Evolutionary conservation across 1,139 yeast species (phyloP).

Genomic region (Diutina ranongensis): DNA sequence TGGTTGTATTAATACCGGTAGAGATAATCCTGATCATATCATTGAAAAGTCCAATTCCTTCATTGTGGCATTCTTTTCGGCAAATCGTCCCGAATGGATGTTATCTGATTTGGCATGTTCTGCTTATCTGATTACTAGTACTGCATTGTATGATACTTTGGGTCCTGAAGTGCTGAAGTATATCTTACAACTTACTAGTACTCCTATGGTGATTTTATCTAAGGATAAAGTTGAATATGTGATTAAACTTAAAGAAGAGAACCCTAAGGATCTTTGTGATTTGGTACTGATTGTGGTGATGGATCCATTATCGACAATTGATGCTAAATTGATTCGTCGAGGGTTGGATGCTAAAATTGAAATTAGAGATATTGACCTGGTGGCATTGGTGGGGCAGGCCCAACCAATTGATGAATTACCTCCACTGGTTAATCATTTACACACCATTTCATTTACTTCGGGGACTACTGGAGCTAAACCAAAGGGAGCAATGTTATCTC

Average conservation of each 20-base stretch:
- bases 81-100: slow-evolving; percentile 50
- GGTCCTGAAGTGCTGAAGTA: slow-evolving; percentile 50
- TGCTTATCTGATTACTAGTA: slow-evolving; percentile 37
- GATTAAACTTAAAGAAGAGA: slow-evolving; percentile 22
- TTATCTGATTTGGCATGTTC: slow-evolving; percentile 50
- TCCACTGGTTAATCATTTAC: slow-evolving; percentile 16
- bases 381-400: slow-evolving; percentile 17
- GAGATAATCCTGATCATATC: slow-evolving; percentile 9
- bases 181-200: slow-evolving; percentile 43
- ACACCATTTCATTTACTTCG: slow-evolving; percentile 22
- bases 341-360: slow-evolving; percentile 12
- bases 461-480: slow-evolving; percentile 30
- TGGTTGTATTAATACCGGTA: slow-evolving; percentile 14
- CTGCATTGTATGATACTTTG: slow-evolving; percentile 56
- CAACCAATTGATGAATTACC: slow-evolving; percentile 13
- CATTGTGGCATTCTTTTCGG: slow-evolving; percentile 41
- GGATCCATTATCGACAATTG: slow-evolving; percentile 14
- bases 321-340: not conserved
- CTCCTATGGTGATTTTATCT: slow-evolving; percentile 44
- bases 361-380: slow-evolving; percentile 22
- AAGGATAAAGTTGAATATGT: slow-evolving; percentile 34
- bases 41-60: slow-evolving; percentile 15
- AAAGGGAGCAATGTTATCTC: slow-evolving; percentile 26
- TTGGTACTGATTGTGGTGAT: slow-evolving; percentile 34
- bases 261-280: slow-evolving; percentile 17